Conservation (phyloP, 495 filamentous ascomycete genomes). For the Podospora pseudoanserina region DNA sequence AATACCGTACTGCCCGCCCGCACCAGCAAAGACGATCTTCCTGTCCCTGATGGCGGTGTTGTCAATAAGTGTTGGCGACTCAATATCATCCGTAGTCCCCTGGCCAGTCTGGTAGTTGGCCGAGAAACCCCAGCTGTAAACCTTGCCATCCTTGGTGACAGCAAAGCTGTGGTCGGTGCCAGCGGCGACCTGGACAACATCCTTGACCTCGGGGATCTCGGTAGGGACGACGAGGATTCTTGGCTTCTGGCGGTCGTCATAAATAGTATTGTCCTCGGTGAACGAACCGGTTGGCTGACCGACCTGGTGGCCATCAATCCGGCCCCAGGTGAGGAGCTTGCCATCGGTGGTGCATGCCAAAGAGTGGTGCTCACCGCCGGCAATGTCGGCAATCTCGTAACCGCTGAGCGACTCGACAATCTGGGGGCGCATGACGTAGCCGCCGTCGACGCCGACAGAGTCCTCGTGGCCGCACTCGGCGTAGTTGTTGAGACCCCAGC, state of each 20-base stretch:
- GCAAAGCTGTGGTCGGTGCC: constrained; percentile 60
- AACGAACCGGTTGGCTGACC: constrained; percentile 54
- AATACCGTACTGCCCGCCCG: constrained; percentile 65
- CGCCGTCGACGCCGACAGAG: constrained; percentile 62
- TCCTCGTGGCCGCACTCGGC: constrained; percentile 68
- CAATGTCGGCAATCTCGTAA: constrained; percentile 50
- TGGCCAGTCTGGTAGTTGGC: constrained; percentile 65
- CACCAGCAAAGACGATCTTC: constrained; percentile 55
- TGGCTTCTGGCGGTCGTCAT: constrained; percentile 50
- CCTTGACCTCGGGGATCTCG: constrained; percentile 25
- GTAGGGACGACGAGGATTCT: constrained; percentile 57
- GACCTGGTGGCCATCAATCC: constrained; percentile 59
- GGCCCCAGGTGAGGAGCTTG: constrained; percentile 65
- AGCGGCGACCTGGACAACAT: constrained; percentile 40
- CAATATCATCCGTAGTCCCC: constrained; percentile 56
- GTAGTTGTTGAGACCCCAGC: constrained; percentile 88
- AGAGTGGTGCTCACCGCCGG: constrained; percentile 68
- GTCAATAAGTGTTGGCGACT: constrained; percentile 57
- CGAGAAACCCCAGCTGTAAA: constrained; percentile 69
- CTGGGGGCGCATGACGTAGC: constrained; percentile 46
- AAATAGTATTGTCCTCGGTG: constrained; percentile 53
- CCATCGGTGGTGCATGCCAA: constrained; percentile 59
- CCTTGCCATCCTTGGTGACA: constrained; percentile 55
- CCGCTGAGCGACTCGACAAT: constrained; percentile 49
- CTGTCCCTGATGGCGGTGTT: constrained; percentile 57